A percentile compares a stretch with the other conserved stretches of the same genome.
These are phyloP conservation scores for Rhodotorula sp. DNA, from an alignment of 1,284 basidiomycete species.

Conservation along the genomic window DNA sequence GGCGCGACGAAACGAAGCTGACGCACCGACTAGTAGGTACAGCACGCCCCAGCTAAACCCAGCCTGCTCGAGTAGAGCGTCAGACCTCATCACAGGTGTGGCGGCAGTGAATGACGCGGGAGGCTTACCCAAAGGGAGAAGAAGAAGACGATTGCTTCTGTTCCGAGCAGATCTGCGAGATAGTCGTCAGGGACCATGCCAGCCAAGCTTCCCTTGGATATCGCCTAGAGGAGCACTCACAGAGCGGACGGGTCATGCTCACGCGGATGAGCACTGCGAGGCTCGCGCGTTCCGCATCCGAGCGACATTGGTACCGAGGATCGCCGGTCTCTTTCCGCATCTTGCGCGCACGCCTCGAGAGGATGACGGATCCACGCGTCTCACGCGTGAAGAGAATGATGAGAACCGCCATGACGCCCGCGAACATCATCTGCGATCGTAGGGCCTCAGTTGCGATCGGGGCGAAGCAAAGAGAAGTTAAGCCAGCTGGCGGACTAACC, in stretches of 20 bases:
- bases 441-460: background rate
- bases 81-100: no score
- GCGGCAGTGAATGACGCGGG: no score
- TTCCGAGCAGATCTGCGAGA: constrained; percentile 30
- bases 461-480: no score
- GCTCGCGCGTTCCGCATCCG: constrained; percentile 47
- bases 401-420: constrained; percentile 16
- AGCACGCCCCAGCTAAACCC: constrained; percentile 23
- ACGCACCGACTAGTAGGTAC: constrained; percentile 23
- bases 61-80: no score
- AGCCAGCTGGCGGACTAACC: constrained; percentile 3
- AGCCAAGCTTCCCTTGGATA: no score
- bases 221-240: background rate
- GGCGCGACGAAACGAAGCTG: no score
- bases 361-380: constrained; percentile 42
- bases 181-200: background rate
- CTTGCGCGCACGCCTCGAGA: constrained; percentile 40
- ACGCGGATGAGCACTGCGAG: constrained; percentile 47
- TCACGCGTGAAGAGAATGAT: constrained; percentile 40
- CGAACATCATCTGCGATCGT: constrained; percentile 54
- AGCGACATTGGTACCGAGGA: constrained; percentile 46
- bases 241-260: constrained; percentile 47
- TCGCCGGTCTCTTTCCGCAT: constrained; percentile 46
- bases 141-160: constrained; percentile 43
- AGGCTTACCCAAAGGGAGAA: constrained; percentile 17